Base-by-base conservation (phyloP, 208 protist species). In the Acanthamoeba divionensis region DNA sequence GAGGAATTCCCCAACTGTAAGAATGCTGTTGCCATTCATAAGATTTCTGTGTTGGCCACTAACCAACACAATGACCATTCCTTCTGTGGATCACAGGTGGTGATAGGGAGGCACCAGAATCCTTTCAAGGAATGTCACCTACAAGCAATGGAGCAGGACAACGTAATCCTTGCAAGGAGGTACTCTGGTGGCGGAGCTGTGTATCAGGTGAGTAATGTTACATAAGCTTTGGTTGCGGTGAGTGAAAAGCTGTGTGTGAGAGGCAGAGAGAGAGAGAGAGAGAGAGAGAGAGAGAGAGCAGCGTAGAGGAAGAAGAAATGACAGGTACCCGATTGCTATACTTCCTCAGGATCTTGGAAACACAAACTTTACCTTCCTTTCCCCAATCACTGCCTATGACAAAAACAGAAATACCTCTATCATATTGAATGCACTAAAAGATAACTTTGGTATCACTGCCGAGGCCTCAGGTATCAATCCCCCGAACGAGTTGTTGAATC, bases 81-180 rank as follows among this genome's bases (percentile, higher is more conserved):
- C n/a, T n/a, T n/a, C n/a, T n/a, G n/a, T n/a, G n/a, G n/a, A n/a
- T n/a, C n/a, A n/a, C n/a, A n/a, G n/a, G n/a, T 60, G 52, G 63
- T 71, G 15, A 71, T 71, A 18, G 63, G 63, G 26, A 5, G 60
- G 0, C 52, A 89, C 38, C 80, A 89, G 60, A 89, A 89, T 21
- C 80, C 80, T 24, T 89, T 71, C 80, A 66, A 71, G 60, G 80
- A 89, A 47, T 89, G 80, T 24, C 80, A 89, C 38, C 60, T 89
- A 26, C 3, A 24, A 2, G 44, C 45, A 26, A 89, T 89, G 80
- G 60, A 89, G 60, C 12, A 75, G 24, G 80, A 89, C 41, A 54
- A 54, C 21, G 80, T 89, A 26, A 62, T 71, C n/a, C 60, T 89
- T 45, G 60, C 80, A 7, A 54, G 80, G 15, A 54, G 80, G 1